These are phyloP conservation scores for Botryosphaeria agaves DNA, from an alignment of 2,329 filamentous ascomycete species.

Conservation along the genomic window DNA sequence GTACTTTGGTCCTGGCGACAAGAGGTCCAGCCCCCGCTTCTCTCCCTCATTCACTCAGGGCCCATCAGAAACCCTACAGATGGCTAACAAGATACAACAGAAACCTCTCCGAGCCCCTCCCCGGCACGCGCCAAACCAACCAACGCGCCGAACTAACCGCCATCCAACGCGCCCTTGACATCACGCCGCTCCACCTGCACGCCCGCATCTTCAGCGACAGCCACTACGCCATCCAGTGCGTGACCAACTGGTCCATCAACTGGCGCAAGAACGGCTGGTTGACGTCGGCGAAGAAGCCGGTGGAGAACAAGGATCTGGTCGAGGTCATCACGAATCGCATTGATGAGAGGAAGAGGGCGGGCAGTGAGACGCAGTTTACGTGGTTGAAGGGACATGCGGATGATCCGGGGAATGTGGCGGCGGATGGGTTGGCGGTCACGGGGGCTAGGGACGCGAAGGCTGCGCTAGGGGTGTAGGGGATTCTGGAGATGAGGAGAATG, in stretches of 20 bases:
- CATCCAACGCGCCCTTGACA: constrained; percentile 66
- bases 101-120: constrained; percentile 60
- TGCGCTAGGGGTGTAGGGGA: too few species aligned
- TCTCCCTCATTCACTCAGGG: constrained; percentile 4
- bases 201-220: constrained; percentile 78
- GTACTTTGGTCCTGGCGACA: constrained; percentile 42
- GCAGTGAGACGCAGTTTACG: constrained; percentile 50
- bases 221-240: constrained; percentile 77
- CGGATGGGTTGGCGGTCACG: constrained; percentile 59
- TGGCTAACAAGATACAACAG: too few species aligned
- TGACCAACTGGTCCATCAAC: constrained; percentile 62
- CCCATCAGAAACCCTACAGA: background rate
- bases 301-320: constrained; percentile 79
- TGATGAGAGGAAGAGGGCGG: constrained; percentile 44
- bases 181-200: constrained; percentile 47
- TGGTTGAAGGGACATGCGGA: constrained; percentile 82
- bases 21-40: constrained; percentile 32
- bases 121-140: constrained; percentile 68
- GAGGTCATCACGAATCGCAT: constrained; percentile 54
- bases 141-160: constrained; percentile 91
- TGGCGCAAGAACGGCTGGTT: constrained; percentile 70
- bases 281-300: constrained; percentile 49
- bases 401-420: constrained; percentile 59
- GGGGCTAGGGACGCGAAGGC: constrained; percentile 33
- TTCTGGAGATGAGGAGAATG: too few species aligned